A percentile compares a stretch with the other conserved stretches of the same genome.
Evolutionary conservation across 2,329 filamentous ascomycete genomes (phyloP).

Genomic region (Fusarium anthophilum): DNA sequence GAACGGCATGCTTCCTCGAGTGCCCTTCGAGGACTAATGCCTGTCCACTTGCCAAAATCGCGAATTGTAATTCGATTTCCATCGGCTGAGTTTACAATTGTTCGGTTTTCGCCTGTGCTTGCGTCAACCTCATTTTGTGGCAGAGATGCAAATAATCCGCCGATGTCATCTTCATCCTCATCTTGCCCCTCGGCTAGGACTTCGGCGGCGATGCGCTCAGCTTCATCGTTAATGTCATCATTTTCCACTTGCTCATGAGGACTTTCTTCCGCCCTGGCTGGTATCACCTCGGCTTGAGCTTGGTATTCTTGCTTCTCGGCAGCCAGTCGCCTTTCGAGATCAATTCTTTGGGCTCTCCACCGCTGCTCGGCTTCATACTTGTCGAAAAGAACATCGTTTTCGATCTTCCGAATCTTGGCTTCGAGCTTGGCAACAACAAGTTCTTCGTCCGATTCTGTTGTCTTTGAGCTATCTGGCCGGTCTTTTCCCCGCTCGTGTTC

Average conservation of each 20-base stretch:
- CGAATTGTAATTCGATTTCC: constrained; percentile 70
- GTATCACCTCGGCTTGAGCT: constrained; percentile 33
- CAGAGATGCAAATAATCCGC: constrained; percentile 65
- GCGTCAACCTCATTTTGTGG: constrained; percentile 69
- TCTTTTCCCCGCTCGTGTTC: constrained; percentile 59
- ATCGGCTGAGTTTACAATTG: constrained; percentile 61
- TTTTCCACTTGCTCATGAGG: constrained; percentile 48
- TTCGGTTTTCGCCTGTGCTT: constrained; percentile 65
- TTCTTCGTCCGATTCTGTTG: constrained; percentile 42
- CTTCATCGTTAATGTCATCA: constrained; percentile 62
- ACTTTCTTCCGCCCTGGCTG: constrained; percentile 35
- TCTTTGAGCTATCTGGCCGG: constrained; percentile 29
- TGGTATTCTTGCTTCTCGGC: constrained; percentile 53
- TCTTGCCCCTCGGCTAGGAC: constrained; percentile 62
- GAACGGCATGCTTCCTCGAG: constrained; percentile 90
- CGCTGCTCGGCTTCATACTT: constrained; percentile 69
- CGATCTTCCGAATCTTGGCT: constrained; percentile 79
- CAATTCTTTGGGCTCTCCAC: constrained; percentile 69
- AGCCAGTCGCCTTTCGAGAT: constrained; percentile 70
- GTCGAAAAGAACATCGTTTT: constrained; percentile 82
- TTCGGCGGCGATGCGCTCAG: constrained; percentile 66
- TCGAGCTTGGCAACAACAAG: constrained; percentile 71
- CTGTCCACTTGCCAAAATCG: constrained; percentile 86
- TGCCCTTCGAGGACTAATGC: constrained; percentile 77
- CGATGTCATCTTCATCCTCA: constrained; percentile 61